Conservation (phyloP, 306 rosid species). For the Hylodesmum podocarpum region DNA sequence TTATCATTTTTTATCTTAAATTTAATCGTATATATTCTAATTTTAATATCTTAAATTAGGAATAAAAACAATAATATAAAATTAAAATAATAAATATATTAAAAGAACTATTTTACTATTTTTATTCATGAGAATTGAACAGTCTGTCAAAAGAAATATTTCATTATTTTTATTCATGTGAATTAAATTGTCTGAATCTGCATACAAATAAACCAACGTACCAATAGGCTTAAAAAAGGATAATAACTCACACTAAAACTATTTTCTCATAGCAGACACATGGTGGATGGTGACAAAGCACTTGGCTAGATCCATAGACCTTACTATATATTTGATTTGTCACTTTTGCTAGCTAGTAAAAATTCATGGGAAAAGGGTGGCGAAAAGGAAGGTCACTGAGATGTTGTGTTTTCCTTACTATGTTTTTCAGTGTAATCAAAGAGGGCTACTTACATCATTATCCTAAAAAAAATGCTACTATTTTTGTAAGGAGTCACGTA, state of each 20-base stretch:
- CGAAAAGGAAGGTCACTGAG: not conserved
- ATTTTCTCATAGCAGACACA: constrained; percentile 65
- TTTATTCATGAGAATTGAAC: too few relatives aligned
- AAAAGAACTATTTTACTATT: not conserved
- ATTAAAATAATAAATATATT: too few relatives aligned
- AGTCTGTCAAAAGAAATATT: not conserved
- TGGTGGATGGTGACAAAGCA: constrained; percentile 76
- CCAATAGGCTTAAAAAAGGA: not conserved
- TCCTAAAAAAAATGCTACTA: too few relatives aligned
- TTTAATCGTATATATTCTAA: too few relatives aligned
- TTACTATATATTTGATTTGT: constrained; percentile 46
- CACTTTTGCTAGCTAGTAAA: not conserved
- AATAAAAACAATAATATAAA: too few relatives aligned
- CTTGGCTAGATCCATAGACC: constrained; percentile 62
- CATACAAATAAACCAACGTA: not conserved
- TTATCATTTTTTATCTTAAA: too few relatives aligned
- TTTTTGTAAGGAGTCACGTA: too few relatives aligned
- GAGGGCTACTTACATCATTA: not conserved
- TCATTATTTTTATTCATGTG: too few relatives aligned
- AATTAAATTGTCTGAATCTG: not conserved
- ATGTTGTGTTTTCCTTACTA: not conserved
- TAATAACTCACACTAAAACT: constrained; percentile 10
- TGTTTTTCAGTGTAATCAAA: not conserved
- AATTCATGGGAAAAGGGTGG: not conserved
- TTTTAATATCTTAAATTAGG: too few relatives aligned